A percentile compares a stretch with the other conserved stretches of the same genome.
Evolutionary conservation across 345 rosid genomes (phyloP).

Genomic region (Eucalyptus cloeziana): DNA sequence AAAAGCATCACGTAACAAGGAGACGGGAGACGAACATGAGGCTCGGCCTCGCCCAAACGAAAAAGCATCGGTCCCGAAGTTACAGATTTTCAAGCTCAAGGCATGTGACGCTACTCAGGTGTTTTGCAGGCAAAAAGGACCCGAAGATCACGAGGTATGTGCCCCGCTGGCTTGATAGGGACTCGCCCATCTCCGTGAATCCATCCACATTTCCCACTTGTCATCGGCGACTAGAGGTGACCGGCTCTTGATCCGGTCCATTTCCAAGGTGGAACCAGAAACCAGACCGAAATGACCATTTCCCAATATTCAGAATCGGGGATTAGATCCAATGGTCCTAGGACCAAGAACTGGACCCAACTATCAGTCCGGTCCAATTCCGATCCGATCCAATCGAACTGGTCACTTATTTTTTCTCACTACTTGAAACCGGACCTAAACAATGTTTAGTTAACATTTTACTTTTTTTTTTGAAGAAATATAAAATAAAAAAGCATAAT

Average conservation of each 20-base stretch:
- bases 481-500: no score
- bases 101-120: neutral
- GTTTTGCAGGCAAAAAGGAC: neutral
- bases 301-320: rapidly evolving
- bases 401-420: rapidly evolving
- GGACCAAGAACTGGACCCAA: rapidly evolving
- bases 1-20: neutral
- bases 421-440: no score
- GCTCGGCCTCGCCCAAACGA: neutral
- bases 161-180: neutral
- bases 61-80: neutral
- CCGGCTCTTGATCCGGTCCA: rapidly evolving
- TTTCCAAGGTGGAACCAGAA: rapidly evolving
- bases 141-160: neutral
- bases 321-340: rapidly evolving
- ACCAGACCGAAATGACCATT: rapidly evolving
- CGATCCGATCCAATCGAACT: rapidly evolving
- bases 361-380: rapidly evolving
- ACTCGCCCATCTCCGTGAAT: neutral
- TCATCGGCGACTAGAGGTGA: neutral
- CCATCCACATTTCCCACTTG: neutral
- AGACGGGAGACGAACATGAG: neutral
- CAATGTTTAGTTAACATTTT: no score
- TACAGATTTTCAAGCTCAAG: neutral
- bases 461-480: no score